Percentiles rank a stretch among this genome's conserved stretches.
Conservation (phyloP, 305 asterid species). For the Fraxinus xanthoxyloides region DNA sequence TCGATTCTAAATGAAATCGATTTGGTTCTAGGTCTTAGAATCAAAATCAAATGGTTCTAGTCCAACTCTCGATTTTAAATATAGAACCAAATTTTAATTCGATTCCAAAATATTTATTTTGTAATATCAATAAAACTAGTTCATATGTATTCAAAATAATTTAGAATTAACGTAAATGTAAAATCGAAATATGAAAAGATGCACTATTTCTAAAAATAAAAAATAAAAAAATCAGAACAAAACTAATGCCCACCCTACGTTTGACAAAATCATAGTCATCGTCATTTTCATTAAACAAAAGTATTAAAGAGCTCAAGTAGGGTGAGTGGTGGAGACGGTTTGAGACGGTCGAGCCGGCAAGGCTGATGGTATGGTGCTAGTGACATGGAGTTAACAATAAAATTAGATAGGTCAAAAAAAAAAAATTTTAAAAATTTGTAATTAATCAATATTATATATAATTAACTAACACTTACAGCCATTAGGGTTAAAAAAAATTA, state of each 20-base stretch:
- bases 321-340: slow-evolving; percentile 14
- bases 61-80: background rate
- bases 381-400: slow-evolving; percentile 3
- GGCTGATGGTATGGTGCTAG: slow-evolving; percentile 26
- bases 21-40: background rate
- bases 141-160: too few relatives aligned
- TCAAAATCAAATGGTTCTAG: background rate
- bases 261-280: background rate
- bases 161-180: background rate
- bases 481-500: background rate
- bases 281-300: slow-evolving; percentile 4
- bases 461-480: slow-evolving; percentile 19
- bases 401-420: slow-evolving; percentile 10
- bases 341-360: slow-evolving; percentile 31
- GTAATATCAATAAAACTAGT: background rate
- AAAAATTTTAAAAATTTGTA: background rate
- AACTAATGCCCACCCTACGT: background rate
- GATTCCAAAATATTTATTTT: background rate
- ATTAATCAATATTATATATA: background rate
- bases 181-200: background rate
- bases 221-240: background rate
- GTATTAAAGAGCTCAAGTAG: background rate
- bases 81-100: background rate
- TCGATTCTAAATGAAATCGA: too few relatives aligned
- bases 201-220: too few relatives aligned